A percentile compares a stretch with the other conserved stretches of the same genome.
phyloP scores from a whole-genome alignment of 1,284 basidiomycete species.

The Wolfiporia cocos region DNA sequence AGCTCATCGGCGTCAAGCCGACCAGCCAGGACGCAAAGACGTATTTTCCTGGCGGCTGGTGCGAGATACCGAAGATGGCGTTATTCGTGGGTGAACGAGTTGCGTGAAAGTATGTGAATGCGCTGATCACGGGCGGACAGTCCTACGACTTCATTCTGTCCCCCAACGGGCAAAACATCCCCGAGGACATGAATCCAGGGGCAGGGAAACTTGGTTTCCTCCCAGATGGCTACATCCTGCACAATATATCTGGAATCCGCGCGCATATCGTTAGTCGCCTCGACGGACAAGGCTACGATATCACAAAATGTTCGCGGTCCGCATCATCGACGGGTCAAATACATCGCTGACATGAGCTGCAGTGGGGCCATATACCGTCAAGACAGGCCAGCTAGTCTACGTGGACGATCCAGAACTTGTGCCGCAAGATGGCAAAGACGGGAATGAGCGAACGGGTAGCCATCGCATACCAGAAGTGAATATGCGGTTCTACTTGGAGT shows the following conservation, averaged over 20 bases:
- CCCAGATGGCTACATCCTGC: conserved; percentile 67
- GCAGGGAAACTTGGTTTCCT: conserved; percentile 57
- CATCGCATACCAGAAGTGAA: conserved; percentile 41
- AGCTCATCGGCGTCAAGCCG: conserved; percentile 50
- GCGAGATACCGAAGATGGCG: conserved; percentile 63
- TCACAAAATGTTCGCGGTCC: conserved; percentile 63
- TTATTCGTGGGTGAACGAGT: conserved; percentile 51
- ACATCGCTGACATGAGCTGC: neutral
- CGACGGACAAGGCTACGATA: conserved; percentile 83
- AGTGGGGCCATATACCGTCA: conserved; percentile 83
- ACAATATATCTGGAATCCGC: conserved; percentile 73
- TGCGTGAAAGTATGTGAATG: neutral
- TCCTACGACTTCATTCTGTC: conserved; percentile 79
- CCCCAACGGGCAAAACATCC: conserved; percentile 43
- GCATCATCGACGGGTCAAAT: neutral
- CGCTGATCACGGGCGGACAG: conserved; percentile 29
- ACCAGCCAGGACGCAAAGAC: conserved; percentile 43
- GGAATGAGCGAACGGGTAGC: conserved; percentile 12
- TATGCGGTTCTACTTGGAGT: conserved; percentile 52
- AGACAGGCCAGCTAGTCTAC: conserved; percentile 75
- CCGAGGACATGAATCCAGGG: conserved; percentile 69
- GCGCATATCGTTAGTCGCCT: conserved; percentile 71
- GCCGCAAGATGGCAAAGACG: conserved; percentile 24
- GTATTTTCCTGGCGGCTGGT: conserved; percentile 70
- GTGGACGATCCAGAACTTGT: conserved; percentile 61